A percentile compares a stretch with the other conserved stretches of the same genome.
Evolutionary conservation across 495 filamentous ascomycete species (phyloP).

Genomic region (Neurospora hispaniola): DNA sequence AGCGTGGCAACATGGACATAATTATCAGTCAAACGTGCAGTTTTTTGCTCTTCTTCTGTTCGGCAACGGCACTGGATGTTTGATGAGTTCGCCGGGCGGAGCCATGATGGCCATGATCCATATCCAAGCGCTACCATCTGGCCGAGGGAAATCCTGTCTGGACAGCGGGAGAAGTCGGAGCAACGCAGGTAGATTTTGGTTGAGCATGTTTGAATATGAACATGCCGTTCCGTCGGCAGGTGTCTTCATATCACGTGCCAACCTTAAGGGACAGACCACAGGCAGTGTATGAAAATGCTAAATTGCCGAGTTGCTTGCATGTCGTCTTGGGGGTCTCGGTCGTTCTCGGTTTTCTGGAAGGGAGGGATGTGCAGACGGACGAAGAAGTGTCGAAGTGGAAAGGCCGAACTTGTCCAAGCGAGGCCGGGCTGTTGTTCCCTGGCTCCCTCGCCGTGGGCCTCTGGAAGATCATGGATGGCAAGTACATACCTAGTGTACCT

Average conservation of each 20-base stretch:
- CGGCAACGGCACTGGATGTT: not conserved
- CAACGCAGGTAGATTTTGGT: not conserved
- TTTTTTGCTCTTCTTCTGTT: not conserved
- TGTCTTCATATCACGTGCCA: not conserved
- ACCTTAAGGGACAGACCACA: not conserved
- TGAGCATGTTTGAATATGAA: not conserved
- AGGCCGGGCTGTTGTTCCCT: not conserved
- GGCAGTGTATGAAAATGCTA: not conserved
- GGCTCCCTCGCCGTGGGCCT: not conserved
- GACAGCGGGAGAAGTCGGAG: not conserved
- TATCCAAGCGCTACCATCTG: not conserved
- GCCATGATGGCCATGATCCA: not conserved
- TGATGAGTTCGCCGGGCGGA: not conserved
- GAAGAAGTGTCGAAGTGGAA: not conserved
- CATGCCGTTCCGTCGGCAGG: not conserved
- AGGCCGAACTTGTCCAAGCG: not conserved
- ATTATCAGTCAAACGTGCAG: not conserved
- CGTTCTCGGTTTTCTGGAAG: not conserved
- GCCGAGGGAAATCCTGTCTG: not conserved
- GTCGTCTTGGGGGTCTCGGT: not conserved
- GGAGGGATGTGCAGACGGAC: not conserved
- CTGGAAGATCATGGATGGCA: not conserved
- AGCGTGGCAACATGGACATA: not conserved
- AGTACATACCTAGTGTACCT: not conserved
- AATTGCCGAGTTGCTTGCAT: not conserved